Percentiles rank a stretch among this genome's conserved stretches.
Conservation (phyloP, 306 rosid genomes). For the Lagenaria siceraria region DNA sequence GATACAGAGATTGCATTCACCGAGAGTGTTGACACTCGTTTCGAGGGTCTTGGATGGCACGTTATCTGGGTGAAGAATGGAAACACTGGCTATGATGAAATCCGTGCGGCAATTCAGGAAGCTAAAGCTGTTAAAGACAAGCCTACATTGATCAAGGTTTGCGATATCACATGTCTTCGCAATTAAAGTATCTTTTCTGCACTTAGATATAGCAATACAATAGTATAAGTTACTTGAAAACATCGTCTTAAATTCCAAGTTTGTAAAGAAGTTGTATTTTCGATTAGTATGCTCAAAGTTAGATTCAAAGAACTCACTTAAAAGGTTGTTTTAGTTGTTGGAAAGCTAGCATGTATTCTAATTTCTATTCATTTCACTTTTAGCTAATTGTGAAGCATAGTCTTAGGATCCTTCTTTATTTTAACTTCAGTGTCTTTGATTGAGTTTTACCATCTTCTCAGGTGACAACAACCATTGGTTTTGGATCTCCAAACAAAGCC, state of each 20-base stretch:
- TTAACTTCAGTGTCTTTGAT: background rate
- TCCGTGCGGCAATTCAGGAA: conserved; percentile 93
- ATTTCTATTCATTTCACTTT: background rate
- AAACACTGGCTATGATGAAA: conserved; percentile 82
- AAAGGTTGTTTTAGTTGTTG: background rate
- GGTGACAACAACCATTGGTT: conserved; percentile 98
- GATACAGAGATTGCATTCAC: conserved; percentile 91
- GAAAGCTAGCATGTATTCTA: background rate
- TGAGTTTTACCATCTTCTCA: conserved; percentile 20
- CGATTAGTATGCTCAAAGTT: background rate
- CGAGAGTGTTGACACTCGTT: conserved; percentile 74
- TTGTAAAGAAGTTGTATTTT: background rate
- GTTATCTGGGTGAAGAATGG: conserved; percentile 98
- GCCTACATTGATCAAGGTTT: conserved; percentile 89
- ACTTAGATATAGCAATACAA: background rate
- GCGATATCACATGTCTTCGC: conserved; percentile 6
- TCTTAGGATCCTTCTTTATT: background rate
- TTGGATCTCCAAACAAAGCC: conserved; percentile 96
- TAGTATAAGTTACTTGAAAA: background rate
- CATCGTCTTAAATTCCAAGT: background rate
- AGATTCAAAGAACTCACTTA: background rate
- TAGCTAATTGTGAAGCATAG: background rate
- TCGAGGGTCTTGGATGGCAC: conserved; percentile 97
- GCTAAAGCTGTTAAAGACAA: conserved; percentile 84
- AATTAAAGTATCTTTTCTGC: background rate